Evolutionary conservation across 2,329 filamentous ascomycete genomes (phyloP), one percentile per base, ranked within the genome.

Genomic region (Fusarium mangiferae): DNA sequence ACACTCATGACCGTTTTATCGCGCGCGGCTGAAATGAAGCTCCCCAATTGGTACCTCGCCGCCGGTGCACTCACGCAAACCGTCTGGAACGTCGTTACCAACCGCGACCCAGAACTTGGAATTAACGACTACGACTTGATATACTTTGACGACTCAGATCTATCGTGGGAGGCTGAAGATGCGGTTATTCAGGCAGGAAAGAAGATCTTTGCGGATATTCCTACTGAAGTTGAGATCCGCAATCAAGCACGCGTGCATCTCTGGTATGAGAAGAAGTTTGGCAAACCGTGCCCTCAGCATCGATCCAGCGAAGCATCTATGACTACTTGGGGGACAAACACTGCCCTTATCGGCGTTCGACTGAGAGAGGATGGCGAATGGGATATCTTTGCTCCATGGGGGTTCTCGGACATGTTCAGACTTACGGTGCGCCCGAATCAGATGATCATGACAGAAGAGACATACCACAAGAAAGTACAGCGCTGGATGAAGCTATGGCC

Each of bases 241-340:
- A 83, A 83, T 44, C 82, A 83, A 57, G 82, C 82, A 6, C 78
- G 82, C 14, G 82, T 83, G 17, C 82, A 83, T 46, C 69, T 83
- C 1, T 83, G 82, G 82, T 83, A 82, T 26, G 73, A 72, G 55
- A 45, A 77, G 38, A 81, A 80, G 44, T 81, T 80, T 20, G 80
- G 82, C 10, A 65, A 70, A 0, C 70, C 77, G 4, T 83, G 81
- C 33, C 72, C 82, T 2, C 72, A 70, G 17, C 81, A 82, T 20
- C 46, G 45, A 17, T 81, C 79, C 1, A 75, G 77, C 0, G 82
- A 83, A 38, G 78, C 74, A 2, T 81, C 80, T 0, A 83, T 83
- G 52, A 75, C 77, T 26, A 70, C 78, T 1, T 83, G 81, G 81
- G 78, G 82, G 20, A 78, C 81, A 4, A 83, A 80, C 12, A 81